These are phyloP conservation scores for Candida freyschussii DNA, from an alignment of 1,139 yeast species.

Conservation along the genomic window DNA sequence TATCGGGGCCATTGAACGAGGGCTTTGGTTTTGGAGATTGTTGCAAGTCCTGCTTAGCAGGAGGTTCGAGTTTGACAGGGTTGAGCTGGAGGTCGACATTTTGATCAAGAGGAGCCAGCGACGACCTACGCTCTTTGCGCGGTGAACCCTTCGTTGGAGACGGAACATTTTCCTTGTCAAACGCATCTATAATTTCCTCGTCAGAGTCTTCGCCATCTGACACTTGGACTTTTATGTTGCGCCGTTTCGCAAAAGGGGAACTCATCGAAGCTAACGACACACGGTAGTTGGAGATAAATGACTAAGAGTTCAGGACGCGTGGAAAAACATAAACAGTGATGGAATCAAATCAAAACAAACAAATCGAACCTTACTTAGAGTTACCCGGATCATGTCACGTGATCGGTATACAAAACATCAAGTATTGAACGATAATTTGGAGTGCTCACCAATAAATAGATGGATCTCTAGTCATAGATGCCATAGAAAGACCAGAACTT, in stretches of 20 bases:
- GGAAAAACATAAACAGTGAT: too few relatives aligned
- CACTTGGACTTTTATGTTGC: conserved; percentile 10
- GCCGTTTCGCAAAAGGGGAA: conserved; percentile 25
- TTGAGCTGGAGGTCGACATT: conserved; percentile 15
- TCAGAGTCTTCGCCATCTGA: conserved; percentile 18
- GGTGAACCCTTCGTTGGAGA: conserved; percentile 14
- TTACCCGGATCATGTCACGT: background rate
- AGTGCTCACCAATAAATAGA: background rate
- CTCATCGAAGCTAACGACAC: too few relatives aligned
- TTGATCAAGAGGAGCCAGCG: conserved; percentile 21
- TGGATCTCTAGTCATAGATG: too few relatives aligned
- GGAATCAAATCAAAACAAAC: conserved; percentile 19
- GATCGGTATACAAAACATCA: background rate
- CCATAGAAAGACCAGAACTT: too few relatives aligned
- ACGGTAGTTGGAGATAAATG: too few relatives aligned
- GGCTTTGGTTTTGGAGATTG: conserved; percentile 35
- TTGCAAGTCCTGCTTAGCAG: conserved; percentile 16
- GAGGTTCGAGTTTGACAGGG: conserved; percentile 17
- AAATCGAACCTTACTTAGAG: background rate
- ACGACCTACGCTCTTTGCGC: conserved; percentile 14
- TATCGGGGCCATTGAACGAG: conserved; percentile 32
- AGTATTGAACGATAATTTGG: too few relatives aligned
- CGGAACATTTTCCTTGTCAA: conserved; percentile 19
- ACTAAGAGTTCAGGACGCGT: too few relatives aligned
- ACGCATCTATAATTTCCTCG: conserved; percentile 9